Base-by-base conservation (phyloP, 106 monocot species). In the Phalaenopsis aphrodite region DNA sequence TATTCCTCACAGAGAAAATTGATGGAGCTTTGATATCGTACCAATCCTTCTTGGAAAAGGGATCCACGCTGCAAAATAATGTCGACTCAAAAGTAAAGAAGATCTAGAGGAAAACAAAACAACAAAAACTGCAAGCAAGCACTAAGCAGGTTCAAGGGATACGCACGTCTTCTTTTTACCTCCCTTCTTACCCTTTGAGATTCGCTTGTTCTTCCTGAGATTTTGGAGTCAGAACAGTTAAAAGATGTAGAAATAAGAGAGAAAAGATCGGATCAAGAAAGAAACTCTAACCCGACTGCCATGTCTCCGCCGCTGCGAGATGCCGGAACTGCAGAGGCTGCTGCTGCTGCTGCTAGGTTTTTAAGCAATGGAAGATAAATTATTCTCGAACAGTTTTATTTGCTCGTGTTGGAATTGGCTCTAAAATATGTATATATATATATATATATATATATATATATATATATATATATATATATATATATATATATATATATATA, bases 181-280 rank as follows among this genome's bases (percentile, higher is more conserved):
- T 81, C 95, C 95, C 82, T 95, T 95, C 91, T 95, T 95, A 2
- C 95, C 95, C 91, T 93, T 95, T 14, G 95, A 95, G 37, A 95
- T 93, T 78, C 95, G 72, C 89, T 95, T 95, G 91, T 95, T 95
- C 89, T 95, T 95, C 52, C 95, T 88, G 82, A 18, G 43, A 45
- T 19, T 45, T 19, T 17, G 74, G 74, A 45, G n/a, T 71, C 38
- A 71, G 38, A 71, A 71, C 12, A 23, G 24, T 41, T 14, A 71
- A 39, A 41, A 41, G 1, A 71, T 9, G 16, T 21, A 38, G 15
- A 41, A 11, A 71, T 15, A 71, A 38, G 41, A 71, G 15, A 71
- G 71, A 41, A 41, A 71, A 71, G 14, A 41, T 5, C 1, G 23
- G 38, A 41, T 12, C 41, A 69, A 64, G 49, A 3, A 43, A 37